Evolutionary conservation across 768 basidiomycete species (phyloP).

Genomic region (Xerocomellus intermedius): DNA sequence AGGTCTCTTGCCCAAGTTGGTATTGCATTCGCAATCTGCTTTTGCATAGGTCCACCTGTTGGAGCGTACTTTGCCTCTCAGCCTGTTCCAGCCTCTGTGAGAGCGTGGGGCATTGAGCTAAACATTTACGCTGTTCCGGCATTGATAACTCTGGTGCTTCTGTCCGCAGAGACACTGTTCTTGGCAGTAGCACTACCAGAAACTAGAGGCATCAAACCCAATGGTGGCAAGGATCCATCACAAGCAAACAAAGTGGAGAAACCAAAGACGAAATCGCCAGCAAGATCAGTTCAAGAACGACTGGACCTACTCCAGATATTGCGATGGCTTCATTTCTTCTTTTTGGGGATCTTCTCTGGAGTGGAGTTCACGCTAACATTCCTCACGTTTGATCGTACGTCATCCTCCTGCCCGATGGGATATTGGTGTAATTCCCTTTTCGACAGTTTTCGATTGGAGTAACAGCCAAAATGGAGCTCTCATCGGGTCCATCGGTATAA

Average conservation of each 20-base stretch:
- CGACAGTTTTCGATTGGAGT: slow-evolving; percentile 82
- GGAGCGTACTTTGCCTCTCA: slow-evolving; percentile 95
- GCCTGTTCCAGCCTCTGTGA: slow-evolving; percentile 62
- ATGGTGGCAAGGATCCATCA: slow-evolving; percentile 16
- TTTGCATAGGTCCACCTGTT: slow-evolving; percentile 88
- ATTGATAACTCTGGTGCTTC: slow-evolving; percentile 71
- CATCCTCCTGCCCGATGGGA: background rate
- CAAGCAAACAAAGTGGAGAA: slow-evolving; percentile 17
- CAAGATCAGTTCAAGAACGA: slow-evolving; percentile 43
- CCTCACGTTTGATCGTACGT: slow-evolving; percentile 83
- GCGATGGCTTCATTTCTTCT: slow-evolving; percentile 74
- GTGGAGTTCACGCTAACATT: slow-evolving; percentile 97
- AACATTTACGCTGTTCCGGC: slow-evolving; percentile 95
- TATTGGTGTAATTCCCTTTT: background rate
- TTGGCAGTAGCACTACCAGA: slow-evolving; percentile 78
- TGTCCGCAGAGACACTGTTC: slow-evolving; percentile 78
- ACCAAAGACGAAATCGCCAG: slow-evolving; percentile 13
- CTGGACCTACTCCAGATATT: slow-evolving; percentile 56
- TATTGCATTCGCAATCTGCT: slow-evolving; percentile 95
- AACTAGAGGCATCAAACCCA: slow-evolving; percentile 55
- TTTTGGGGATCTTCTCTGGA: slow-evolving; percentile 89
- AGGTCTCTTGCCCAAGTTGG: slow-evolving; percentile 90
- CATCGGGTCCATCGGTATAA: slow-evolving; percentile 83
- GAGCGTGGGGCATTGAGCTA: slow-evolving; percentile 57
- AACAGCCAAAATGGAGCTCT: slow-evolving; percentile 86